phyloP scores from a whole-genome alignment of 2,329 filamentous ascomycete genomes.

The Pezicula carpinea region DNA sequence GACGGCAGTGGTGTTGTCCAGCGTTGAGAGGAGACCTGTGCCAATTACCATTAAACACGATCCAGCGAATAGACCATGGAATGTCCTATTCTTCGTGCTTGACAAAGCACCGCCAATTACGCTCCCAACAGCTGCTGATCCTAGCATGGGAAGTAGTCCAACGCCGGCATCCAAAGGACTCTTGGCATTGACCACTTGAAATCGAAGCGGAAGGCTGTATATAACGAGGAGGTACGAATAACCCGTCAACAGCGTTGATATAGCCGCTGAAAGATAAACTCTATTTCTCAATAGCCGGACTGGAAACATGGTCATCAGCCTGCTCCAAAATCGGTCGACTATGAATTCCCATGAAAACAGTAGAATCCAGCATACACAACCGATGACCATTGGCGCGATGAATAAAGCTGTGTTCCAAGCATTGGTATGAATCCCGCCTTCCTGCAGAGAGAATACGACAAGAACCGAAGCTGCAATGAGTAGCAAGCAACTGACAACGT shows the following conservation, averaged over 20 bases:
- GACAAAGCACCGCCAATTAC: conserved; percentile 50
- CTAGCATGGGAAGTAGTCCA: conserved; percentile 53
- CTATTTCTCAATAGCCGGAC: conserved; percentile 42
- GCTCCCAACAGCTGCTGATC: conserved; percentile 50
- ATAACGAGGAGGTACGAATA: conserved; percentile 52
- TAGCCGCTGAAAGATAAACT: conserved; percentile 45
- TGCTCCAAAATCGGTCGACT: conserved; percentile 20
- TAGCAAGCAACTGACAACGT: conserved; percentile 46
- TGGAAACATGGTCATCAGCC: conserved; percentile 42
- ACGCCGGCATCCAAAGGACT: conserved; percentile 48
- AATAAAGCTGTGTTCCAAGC: conserved; percentile 38
- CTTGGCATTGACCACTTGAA: conserved; percentile 52
- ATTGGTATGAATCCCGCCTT: conserved; percentile 6
- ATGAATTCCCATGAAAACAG: conserved; percentile 35
- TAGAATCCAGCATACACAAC: conserved; percentile 30
- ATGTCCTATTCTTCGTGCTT: conserved; percentile 48
- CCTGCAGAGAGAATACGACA: conserved; percentile 52
- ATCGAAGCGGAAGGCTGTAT: conserved; percentile 52
- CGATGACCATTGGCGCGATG: conserved; percentile 35
- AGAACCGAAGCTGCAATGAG: conserved; percentile 47
- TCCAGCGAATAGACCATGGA: conserved; percentile 44
- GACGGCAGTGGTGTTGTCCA: neutral
- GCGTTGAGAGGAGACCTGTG: conserved; percentile 42
- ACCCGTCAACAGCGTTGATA: conserved; percentile 50
- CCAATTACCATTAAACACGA: conserved; percentile 48